Evolutionary conservation across 2,329 filamentous ascomycete species (phyloP), one percentile per base, ranked within the genome.

Genomic region (Beauveria varroae): DNA sequence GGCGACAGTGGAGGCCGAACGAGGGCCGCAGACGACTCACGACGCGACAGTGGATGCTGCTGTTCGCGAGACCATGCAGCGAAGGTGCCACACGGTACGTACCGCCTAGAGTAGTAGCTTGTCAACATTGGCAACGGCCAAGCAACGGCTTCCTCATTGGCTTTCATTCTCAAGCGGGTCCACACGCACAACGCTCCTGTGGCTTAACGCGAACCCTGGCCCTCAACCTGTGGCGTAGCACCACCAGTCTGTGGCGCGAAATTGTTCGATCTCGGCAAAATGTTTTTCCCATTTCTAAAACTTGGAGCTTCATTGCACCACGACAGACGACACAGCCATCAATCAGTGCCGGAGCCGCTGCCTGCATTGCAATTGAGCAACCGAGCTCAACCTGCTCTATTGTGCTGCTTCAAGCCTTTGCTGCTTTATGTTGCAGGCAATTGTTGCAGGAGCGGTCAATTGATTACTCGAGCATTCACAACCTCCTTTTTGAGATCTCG

Each of bases 81-180:
- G 49, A 58, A 34, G 34, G 43, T 37, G 34, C 47, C 47, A 57
- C 34, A 40, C 12, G 63, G 63, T 66, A 67, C 65, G 66, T 67
- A 66, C 63, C 56, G 57, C 63, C 53, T 47, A 54, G 62, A 64
- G 62, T 54, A 62, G 64, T 63, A 54, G 66, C 64, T 67, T 56
- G 64, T 82, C 78, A 83, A 83, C 79, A 83, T 65, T 72, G 70
- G 76, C 79, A 83, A 84, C 81, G 69, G 72, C 81, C 66, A 72
- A 67, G 81, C 83, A 87, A 87, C 84, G 70, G 68, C 16, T 4
- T 44, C 67, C 26, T 72, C 60, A 82, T 82, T 83, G 79, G 80
- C 63, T 64, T 58, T 30, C 51, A 55, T 64, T 28, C 14, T 18
- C 28, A 20, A 55, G 50, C 44, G 50, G 57, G 41, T 26, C 50